phyloP scores from a whole-genome alignment of 2,329 filamentous ascomycete genomes.

The Thielaviopsis musarum region DNA sequence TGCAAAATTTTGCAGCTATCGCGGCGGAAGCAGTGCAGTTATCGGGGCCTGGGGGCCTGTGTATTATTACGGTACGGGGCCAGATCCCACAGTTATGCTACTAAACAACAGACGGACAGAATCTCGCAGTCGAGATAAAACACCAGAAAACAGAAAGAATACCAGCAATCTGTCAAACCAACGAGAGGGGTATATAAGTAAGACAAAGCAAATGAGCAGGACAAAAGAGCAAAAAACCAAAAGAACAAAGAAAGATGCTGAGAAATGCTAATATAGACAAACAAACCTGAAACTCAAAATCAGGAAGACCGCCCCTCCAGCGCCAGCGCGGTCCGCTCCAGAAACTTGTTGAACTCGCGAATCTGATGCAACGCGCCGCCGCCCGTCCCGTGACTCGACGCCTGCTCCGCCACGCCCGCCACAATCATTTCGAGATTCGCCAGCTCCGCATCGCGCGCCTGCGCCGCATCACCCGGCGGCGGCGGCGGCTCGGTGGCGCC shows the following conservation, averaged over 20 bases:
- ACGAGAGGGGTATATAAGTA: not conserved
- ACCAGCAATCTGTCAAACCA: not conserved
- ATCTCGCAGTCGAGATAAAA: not conserved
- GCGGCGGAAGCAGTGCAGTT: too few relatives aligned
- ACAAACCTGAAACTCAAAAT: slow-evolving; percentile 7
- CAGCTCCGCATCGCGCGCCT: slow-evolving; percentile 33
- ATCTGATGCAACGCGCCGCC: slow-evolving; percentile 40
- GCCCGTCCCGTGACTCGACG: slow-evolving; percentile 29
- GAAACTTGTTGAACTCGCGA: slow-evolving; percentile 43
- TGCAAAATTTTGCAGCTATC: not conserved
- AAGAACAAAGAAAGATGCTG: not conserved
- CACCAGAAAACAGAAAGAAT: not conserved
- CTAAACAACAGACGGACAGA: not conserved
- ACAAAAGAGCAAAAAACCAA: too few relatives aligned
- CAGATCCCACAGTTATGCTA: not conserved
- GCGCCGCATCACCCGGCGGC: slow-evolving; percentile 19
- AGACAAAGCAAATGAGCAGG: too few relatives aligned
- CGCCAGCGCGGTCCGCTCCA: slow-evolving; percentile 41
- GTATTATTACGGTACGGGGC: too few relatives aligned
- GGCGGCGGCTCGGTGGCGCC: slow-evolving; percentile 32
- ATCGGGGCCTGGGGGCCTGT: too few relatives aligned
- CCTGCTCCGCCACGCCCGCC: slow-evolving; percentile 36
- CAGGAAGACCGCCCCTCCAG: slow-evolving; percentile 28
- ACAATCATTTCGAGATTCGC: slow-evolving; percentile 41
- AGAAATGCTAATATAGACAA: not conserved